Conservation (phyloP, 2,329 filamentous ascomycete genomes). For the Talaromyces sp. region DNA sequence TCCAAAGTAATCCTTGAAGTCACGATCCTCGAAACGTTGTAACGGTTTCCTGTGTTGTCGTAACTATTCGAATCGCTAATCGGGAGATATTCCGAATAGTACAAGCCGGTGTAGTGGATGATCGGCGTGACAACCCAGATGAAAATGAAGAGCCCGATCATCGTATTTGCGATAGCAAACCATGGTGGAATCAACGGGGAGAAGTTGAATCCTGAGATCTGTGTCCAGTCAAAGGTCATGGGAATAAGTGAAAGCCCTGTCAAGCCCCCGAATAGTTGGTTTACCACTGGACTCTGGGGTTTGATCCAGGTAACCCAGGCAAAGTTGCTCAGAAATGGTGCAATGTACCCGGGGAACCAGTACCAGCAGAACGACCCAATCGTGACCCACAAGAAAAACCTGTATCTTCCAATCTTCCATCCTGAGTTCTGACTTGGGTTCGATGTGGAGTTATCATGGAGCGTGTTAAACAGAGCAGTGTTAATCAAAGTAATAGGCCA, state of each 20-base stretch:
- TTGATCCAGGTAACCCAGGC: slow-evolving; percentile 73
- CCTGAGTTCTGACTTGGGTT: slow-evolving; percentile 62
- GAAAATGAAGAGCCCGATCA: slow-evolving; percentile 68
- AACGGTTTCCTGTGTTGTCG: slow-evolving; percentile 67
- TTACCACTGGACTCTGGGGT: slow-evolving; percentile 68
- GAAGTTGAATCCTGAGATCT: slow-evolving; percentile 68
- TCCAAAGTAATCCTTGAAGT: slow-evolving; percentile 65
- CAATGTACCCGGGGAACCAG: slow-evolving; percentile 70
- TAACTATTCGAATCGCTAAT: slow-evolving; percentile 72
- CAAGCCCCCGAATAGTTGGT: slow-evolving; percentile 53
- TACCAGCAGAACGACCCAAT: slow-evolving; percentile 65
- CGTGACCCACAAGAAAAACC: slow-evolving; percentile 65
- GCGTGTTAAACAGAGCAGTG: slow-evolving; percentile 69
- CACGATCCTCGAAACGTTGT: slow-evolving; percentile 67
- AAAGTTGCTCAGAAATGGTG: slow-evolving; percentile 70
- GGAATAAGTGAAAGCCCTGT: slow-evolving; percentile 25
- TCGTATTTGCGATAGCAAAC: slow-evolving; percentile 73
- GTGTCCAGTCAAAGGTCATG: slow-evolving; percentile 69
- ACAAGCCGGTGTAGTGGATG: slow-evolving; percentile 67
- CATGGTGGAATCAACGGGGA: slow-evolving; percentile 72
- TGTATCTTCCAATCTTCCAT: slow-evolving; percentile 67
- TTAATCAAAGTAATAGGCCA: slow-evolving; percentile 71
- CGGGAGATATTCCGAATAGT: slow-evolving; percentile 66
- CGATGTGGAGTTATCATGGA: slow-evolving; percentile 65
- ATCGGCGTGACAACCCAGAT: slow-evolving; percentile 63